Evolutionary conservation across 257 asterid genomes (phyloP), one percentile per base, ranked within the genome.

Genomic region (Solanum pinnatisectum): DNA sequence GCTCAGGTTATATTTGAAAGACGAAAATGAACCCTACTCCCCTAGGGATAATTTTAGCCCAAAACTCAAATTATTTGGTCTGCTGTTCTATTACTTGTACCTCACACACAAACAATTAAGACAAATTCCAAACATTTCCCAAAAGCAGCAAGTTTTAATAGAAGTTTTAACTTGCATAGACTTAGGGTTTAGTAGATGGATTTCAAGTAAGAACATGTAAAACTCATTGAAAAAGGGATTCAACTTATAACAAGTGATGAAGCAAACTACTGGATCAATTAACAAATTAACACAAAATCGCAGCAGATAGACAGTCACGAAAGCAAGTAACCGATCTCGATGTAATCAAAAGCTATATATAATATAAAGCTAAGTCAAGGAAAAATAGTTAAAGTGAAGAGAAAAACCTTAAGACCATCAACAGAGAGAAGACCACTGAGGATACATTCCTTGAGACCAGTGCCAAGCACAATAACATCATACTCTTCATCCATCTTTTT

Each of bases 341-440:
- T 2, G 32, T 10, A 22, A 77, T 77, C 4, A 77, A n/a, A 40
- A 40, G 36, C 3, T 0, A 39, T 39, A n/a, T 2, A 0, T 37
- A 76, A n/a, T 2, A 0, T 37, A 76, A 39, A 76, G 83, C 59
- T 39, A 23, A 76, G 0, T 12, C 32, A 59, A 59, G 25, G 25
- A 59, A 49, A 49, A 5, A 2, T 14, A 49, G 59, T 49, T 14
- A 2, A 49, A 49, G 59, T 49, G 25, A 59, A 52, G 60, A 16
- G 4, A 59, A 59, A 56, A 59, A 59, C 98, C 91, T 95, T 96
- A 86, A 95, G 93, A 89, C 98, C 98, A 90, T 96, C 98, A 35
- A 96, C 98, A 37, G 98, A 96, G n/a, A n/a, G 96, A 87, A 96
- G 96, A 74, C 98, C 98, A 56, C 98, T 96, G 84, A 96, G 96